Evolutionary conservation across 2,329 filamentous ascomycete genomes (phyloP).

Genomic region (Hymenoscyphus fructigenus): DNA sequence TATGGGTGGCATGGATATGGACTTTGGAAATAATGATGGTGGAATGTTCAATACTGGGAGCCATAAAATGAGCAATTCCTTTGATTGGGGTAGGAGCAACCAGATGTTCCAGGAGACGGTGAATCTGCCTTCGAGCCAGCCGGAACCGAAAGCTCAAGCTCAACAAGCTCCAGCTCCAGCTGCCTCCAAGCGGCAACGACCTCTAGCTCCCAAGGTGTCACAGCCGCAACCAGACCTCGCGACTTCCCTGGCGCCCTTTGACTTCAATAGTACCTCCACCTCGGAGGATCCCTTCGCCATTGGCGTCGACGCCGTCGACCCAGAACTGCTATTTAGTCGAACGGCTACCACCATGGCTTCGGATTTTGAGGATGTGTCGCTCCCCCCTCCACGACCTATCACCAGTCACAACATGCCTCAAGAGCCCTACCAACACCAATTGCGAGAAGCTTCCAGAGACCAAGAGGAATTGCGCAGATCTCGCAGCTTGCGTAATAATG

Average conservation of each 20-base stretch:
- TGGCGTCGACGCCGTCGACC: conserved; percentile 54
- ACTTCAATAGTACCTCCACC: conserved; percentile 40
- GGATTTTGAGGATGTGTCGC: conserved; percentile 28
- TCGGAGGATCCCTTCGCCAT: conserved; percentile 53
- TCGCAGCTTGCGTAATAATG: conserved; percentile 26
- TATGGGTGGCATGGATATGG: conserved; percentile 59
- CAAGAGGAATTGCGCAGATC: conserved; percentile 34
- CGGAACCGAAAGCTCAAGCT: conserved; percentile 35
- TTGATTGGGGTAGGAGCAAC: conserved; percentile 57
- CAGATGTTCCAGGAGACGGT: conserved; percentile 54
- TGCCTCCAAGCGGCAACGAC: conserved; percentile 43
- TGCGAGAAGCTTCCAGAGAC: conserved; percentile 34
- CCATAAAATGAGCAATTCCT: conserved; percentile 50
- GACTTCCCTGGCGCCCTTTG: conserved; percentile 43
- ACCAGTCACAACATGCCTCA: conserved; percentile 30
- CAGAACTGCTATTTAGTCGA: conserved; percentile 57
- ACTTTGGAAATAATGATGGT: conserved; percentile 48
- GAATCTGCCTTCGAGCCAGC: conserved; percentile 20
- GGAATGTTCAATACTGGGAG: conserved; percentile 32
- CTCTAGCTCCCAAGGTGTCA: conserved; percentile 46
- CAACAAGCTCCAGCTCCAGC: conserved; percentile 49
- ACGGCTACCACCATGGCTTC: conserved; percentile 23
- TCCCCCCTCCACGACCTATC: conserved; percentile 30
- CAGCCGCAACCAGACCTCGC: conserved; percentile 37
- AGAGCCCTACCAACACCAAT: conserved; percentile 37